Base-by-base conservation (phyloP, 495 filamentous ascomycete species). In the Penicillium daleae region DNA sequence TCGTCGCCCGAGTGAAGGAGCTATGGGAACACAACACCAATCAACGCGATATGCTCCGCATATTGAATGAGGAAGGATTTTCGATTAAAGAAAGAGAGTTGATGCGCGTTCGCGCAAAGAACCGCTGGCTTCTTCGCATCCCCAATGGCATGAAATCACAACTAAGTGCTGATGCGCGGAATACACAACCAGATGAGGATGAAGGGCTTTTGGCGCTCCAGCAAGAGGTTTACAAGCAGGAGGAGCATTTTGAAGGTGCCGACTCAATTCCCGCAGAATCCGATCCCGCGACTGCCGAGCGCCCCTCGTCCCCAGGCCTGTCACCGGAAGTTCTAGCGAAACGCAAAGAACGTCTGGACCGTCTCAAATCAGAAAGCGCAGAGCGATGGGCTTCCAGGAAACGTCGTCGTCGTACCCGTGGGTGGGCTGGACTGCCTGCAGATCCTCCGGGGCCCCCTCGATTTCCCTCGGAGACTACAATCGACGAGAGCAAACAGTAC, bases 401-500 rank as follows among this genome's bases (percentile, higher is more conserved):
- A 69, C 87, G 91, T 40, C 84, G 91, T 15, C 85, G 90, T 21
- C 85, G 89, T 29, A 93, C 87, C 54, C 83, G 85, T 60, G 85
- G 84, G 10, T 92, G 85, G 83, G 89, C 86, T 39, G 89, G 89
- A 7, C 68, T 93, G 31, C 89, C 90, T 15, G 83, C 91, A 46
- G 91, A 93, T 75, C 88, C 88, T 22, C 87, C 88, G 5, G 85
- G 83, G 19, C 89, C 89, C 17, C 90, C 90, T 40, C 86, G 91
- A 49, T 93, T 90, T 69, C 89, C 89, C 0, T 92, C 90, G 6
- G 91, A 94, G 69, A 92, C 88, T 10, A 92, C 91, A 1, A 84
- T 95, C 58, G 87, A 90, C 66, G 91, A 95, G 68, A 86, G 87
- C 74, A 92, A 92, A 68, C 79, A 81, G 19, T 87, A 86, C 66